Conservation (phyloP, 768 basidiomycete species). For the Melanogaster broomeanus region DNA sequence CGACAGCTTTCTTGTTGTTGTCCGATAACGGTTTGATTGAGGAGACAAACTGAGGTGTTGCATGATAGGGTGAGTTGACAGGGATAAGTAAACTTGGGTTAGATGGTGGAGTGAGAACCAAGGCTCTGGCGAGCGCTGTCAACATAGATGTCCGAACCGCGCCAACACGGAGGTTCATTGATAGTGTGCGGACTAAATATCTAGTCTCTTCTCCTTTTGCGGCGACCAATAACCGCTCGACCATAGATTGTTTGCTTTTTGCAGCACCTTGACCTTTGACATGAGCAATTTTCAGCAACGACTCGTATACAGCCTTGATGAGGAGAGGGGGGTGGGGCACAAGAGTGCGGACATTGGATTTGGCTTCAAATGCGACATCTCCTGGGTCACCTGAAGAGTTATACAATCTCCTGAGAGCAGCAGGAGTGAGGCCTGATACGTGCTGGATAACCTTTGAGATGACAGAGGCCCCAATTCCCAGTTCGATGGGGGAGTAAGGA, state of each 20-base stretch:
- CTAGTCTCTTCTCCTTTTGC: slow-evolving; percentile 88
- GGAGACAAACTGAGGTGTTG: slow-evolving; percentile 20
- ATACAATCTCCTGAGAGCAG: slow-evolving; percentile 64
- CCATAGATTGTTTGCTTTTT: slow-evolving; percentile 73
- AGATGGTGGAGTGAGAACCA: slow-evolving; percentile 57
- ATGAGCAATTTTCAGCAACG: slow-evolving; percentile 64
- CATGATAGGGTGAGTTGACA: slow-evolving; percentile 30
- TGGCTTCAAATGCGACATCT: slow-evolving; percentile 86
- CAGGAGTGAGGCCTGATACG: slow-evolving; percentile 63
- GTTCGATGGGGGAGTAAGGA: slow-evolving; percentile 69
- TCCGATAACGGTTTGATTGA: slow-evolving; percentile 15
- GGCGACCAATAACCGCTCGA: slow-evolving; percentile 80
- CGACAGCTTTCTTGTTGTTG: slow-evolving; percentile 32
- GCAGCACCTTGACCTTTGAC: slow-evolving; percentile 77
- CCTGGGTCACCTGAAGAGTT: slow-evolving; percentile 81
- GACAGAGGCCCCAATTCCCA: slow-evolving; percentile 68
- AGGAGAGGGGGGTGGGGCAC: slow-evolving; percentile 69
- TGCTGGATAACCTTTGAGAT: slow-evolving; percentile 72
- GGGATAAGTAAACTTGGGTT: slow-evolving; percentile 19
- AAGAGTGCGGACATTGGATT: slow-evolving; percentile 72
- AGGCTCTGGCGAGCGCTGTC: slow-evolving; percentile 76
- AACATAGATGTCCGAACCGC: slow-evolving; percentile 85
- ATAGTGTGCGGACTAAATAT: slow-evolving; percentile 75
- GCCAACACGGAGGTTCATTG: slow-evolving; percentile 80
- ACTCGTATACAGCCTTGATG: slow-evolving; percentile 64